phyloP scores from a whole-genome alignment of 495 filamentous ascomycete species.

The Hypoxylon cercidicola region DNA sequence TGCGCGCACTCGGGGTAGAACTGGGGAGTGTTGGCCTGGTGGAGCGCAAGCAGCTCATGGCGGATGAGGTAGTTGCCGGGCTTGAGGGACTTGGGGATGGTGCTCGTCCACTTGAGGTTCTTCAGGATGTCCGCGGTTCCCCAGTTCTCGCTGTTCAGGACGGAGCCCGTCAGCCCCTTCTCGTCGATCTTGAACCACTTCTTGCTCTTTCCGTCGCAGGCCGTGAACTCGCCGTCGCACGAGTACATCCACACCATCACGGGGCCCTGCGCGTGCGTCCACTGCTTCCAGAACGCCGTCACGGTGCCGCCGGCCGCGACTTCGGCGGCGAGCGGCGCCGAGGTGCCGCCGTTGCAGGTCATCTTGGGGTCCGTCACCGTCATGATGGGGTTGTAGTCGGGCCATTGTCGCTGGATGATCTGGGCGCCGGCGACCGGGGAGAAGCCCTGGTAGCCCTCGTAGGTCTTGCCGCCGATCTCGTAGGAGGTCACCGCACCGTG shows the following conservation, averaged over 20 bases:
- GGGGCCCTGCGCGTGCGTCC: slow-evolving; percentile 67
- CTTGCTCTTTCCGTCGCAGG: slow-evolving; percentile 57
- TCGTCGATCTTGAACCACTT: slow-evolving; percentile 72
- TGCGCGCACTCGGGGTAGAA: slow-evolving; percentile 71
- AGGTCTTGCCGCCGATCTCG: slow-evolving; percentile 61
- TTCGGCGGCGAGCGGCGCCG: slow-evolving; percentile 54
- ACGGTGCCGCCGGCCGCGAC: slow-evolving; percentile 59
- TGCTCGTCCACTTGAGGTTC: slow-evolving; percentile 63
- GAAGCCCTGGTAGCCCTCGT: slow-evolving; percentile 63
- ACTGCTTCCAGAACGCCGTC: slow-evolving; percentile 63
- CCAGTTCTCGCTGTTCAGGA: slow-evolving; percentile 61
- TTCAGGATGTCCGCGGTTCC: slow-evolving; percentile 58
- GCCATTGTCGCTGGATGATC: slow-evolving; percentile 67
- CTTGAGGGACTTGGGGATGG: slow-evolving; percentile 60
- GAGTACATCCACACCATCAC: slow-evolving; percentile 66
- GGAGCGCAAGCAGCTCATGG: slow-evolving; percentile 68
- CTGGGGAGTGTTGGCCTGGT: slow-evolving; percentile 68
- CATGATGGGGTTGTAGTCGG: slow-evolving; percentile 64
- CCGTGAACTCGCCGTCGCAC: slow-evolving; percentile 58
- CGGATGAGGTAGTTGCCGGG: slow-evolving; percentile 68
- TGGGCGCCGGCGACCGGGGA: slow-evolving; percentile 55
- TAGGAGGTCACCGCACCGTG: slow-evolving; percentile 69
- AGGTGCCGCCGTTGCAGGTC: slow-evolving; percentile 67
- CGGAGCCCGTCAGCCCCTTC: slow-evolving; percentile 55
- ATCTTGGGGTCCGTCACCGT: slow-evolving; percentile 52